These are phyloP conservation scores for Ophiostoma sp. DNA, from an alignment of 2,329 filamentous ascomycete genomes.

Conservation along the genomic window DNA sequence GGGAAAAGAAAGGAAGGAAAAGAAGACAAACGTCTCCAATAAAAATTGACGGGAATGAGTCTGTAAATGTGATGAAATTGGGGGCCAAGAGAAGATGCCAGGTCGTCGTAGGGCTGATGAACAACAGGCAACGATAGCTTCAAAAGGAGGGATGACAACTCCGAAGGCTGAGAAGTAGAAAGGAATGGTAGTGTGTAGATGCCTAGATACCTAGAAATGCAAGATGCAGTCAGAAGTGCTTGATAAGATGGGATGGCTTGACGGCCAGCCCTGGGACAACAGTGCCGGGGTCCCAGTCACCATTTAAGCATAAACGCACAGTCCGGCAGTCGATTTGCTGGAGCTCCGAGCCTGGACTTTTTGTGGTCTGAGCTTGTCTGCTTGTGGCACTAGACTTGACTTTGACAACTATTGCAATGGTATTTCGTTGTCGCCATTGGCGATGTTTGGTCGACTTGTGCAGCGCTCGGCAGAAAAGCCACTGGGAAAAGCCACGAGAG, in stretches of 20 bases:
- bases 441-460: background rate
- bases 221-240: background rate
- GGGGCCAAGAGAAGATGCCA: background rate
- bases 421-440: background rate
- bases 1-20: background rate
- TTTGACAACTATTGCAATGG: background rate
- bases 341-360: background rate
- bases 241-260: background rate
- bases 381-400: background rate
- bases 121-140: background rate
- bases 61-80: background rate
- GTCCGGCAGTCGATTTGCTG: background rate
- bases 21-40: background rate
- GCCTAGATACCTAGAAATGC: background rate
- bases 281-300: background rate
- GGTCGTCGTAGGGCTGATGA: background rate
- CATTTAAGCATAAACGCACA: slow-evolving; percentile 3
- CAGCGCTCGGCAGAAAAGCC: background rate
- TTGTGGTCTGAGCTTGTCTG: background rate
- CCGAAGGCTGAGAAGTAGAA: background rate
- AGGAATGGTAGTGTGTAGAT: background rate
- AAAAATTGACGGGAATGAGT: background rate
- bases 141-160: background rate
- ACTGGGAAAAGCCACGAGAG: background rate
- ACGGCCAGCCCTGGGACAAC: background rate